Evolutionary conservation across 805 yeast species (phyloP).

Genomic region (Tetrapisispora fleetii): DNA sequence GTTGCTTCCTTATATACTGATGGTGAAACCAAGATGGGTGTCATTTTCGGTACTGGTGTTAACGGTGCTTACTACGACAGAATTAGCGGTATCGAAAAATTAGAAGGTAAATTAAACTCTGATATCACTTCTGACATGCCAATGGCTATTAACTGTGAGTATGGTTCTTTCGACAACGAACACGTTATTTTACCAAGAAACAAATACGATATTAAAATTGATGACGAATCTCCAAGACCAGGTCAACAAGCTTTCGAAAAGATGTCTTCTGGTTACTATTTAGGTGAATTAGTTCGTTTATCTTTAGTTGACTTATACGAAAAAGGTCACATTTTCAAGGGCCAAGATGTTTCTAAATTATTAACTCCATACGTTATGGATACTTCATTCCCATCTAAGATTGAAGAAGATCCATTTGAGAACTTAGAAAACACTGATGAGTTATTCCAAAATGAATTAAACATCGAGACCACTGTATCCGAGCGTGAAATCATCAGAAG

Average conservation of each 20-base stretch:
- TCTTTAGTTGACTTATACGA: conserved; percentile 61
- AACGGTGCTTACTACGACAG: conserved; percentile 92
- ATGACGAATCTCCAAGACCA: conserved; percentile 85
- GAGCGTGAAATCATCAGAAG: conserved; percentile 80
- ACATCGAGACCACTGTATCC: conserved; percentile 54
- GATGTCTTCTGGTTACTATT: conserved; percentile 93
- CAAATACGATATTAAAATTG: conserved; percentile 72
- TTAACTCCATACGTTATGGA: conserved; percentile 65
- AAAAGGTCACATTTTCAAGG: conserved; percentile 56
- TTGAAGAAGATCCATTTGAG: conserved; percentile 85
- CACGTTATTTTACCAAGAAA: conserved; percentile 79
- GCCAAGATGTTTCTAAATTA: conserved; percentile 58
- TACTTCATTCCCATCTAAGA: conserved; percentile 75
- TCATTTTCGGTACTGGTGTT: conserved; percentile 95
- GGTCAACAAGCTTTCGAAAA: conserved; percentile 94
- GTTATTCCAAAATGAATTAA: conserved; percentile 49
- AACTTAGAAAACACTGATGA: conserved; percentile 67
- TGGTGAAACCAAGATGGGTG: conserved; percentile 82
- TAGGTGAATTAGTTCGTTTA: conserved; percentile 85
- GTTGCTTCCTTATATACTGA: conserved; percentile 93
- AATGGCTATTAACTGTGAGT: conserved; percentile 97
- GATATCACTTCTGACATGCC: conserved; percentile 57
- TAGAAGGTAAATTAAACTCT: conserved; percentile 54
- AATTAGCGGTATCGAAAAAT: conserved; percentile 65
- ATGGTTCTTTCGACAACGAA: conserved; percentile 95